Evolutionary conservation across 73 alveolate genomes (phyloP).

Genomic region (Stentor coeruleus): DNA sequence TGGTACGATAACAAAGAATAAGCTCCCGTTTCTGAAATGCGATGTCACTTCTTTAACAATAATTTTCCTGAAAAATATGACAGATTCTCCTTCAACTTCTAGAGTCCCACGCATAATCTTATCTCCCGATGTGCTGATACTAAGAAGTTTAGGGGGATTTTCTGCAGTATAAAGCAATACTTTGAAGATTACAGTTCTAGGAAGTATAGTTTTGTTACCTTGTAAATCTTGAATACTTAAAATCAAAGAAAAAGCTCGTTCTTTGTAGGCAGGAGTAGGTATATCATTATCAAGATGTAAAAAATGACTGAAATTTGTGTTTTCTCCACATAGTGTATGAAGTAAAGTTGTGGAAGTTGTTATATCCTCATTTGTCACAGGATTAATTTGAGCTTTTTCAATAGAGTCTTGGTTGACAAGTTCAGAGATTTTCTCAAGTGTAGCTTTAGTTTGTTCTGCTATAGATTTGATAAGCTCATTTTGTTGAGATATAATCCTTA

Average conservation of each 20-base stretch:
- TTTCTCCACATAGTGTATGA: background rate
- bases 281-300: background rate
- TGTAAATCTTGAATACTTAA: background rate
- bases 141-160: background rate
- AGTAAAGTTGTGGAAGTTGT: background rate
- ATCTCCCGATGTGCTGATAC: background rate
- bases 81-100: background rate
- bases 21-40: background rate
- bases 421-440: no score
- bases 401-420: no score
- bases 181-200: background rate
- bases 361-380: no score
- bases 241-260: constrained; percentile 9
- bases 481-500: no score
- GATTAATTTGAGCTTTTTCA: no score
- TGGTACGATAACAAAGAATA: background rate
- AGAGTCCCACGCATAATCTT: background rate
- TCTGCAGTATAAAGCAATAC: background rate
- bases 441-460: no score
- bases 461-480: no score
- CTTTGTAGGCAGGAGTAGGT: constrained; percentile 22
- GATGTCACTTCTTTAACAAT: constrained; percentile 2
- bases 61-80: background rate
- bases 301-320: background rate
- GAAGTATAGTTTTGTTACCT: no score